Evolutionary conservation across 768 basidiomycete species (phyloP), one percentile per base, ranked within the genome.

Genomic region (Fistulinella prunicolor): DNA sequence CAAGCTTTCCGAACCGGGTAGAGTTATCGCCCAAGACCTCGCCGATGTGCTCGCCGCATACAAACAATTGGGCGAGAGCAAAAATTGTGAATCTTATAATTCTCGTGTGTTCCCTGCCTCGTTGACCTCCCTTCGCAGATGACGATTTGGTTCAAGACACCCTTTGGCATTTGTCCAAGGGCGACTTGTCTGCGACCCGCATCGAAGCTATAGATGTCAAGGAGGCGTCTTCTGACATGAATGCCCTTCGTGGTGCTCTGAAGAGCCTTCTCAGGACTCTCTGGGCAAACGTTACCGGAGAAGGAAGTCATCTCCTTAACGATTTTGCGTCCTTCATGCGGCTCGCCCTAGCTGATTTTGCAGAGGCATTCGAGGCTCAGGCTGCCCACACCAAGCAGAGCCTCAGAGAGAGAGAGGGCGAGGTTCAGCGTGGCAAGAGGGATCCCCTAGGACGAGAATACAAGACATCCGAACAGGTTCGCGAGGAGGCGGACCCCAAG

Each of bases 291-390:
- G 38, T 82, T 21, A 66, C 77, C 0, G 70, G 75, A 4, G 84
- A 85, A 59, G 76, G 79, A 13, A 65, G 69, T 36, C 73, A 74
- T 28, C 67, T 85, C 21, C 69, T 84, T 54, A 65, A 72, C 44
- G 86, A 88, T 62, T 77, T 86, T 55, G 72, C 82, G 6, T 86
- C 84, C 23, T 80, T 87, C 53, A 55, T 74, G 1, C 80, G 86
- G 0, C 73, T 85, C 24, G 75, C 82, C 3, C 66, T 87, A 37
- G 84, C 85, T 0, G 83, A 88, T 46, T 76, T 79, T 0, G 84
- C 85, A 1, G 84, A 84, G 43, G 64, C 75, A 16, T 49, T 87
- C 17, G 80, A 85, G 53, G 56, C 63, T 0, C 70, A 73, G 42
- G 86, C 85, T 0, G 67, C 71, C 3, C 52, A 58, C 2, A 74